Evolutionary conservation across 2,329 filamentous ascomycete genomes (phyloP), one percentile per base, ranked within the genome.

Genomic region (Calycina herbarum): DNA sequence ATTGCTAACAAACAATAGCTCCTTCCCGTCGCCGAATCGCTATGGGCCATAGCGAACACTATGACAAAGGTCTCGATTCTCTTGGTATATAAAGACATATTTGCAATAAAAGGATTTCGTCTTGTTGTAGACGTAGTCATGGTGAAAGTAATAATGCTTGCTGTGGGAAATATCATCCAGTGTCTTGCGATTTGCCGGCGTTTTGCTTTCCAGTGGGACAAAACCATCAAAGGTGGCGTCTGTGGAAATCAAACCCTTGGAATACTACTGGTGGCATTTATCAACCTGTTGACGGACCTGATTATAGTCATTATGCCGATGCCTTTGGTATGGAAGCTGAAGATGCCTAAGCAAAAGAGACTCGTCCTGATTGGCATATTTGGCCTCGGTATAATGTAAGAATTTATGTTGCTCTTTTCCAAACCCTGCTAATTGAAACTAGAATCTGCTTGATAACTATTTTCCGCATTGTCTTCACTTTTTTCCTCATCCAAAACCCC

Each of bases 201-300:
- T 33, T 58, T 58, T 24, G 24, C 56, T 33, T 58, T 58, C n/a
- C 56, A 58, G 29, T 58, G 56, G 56, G 56, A 58, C 27, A 58
- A 58, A 20, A 58, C 56, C 11, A 58, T 58, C 15, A 10, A 31
- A 20, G 56, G 56, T 58, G 56, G 56, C 24, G 29, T 33, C 24
- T 58, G 27, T 17, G 56, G 56, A 15, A n/a, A 58, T n/a, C 56
- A 58, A n/a, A 35, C 10, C 27, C 56, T 58, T 7, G 56, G 27
- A 8, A 58, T 58, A 13, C n/a, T 58, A 33, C 56, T 58, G 27
- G 56, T 58, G n/a, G 56, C 56, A 1, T 58, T 58, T 35, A n/a
- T 58, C 8, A 58, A 58, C 56, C n/a, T 58, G 31, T n/a, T 58
- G 24, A 58, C 56, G 24, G 56, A 58, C 35, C 27, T 58, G 24